Percentiles rank a stretch among this genome's conserved stretches.
phyloP scores from a whole-genome alignment of 1,284 basidiomycete genomes.

The Hypsizygus ulmarius region DNA sequence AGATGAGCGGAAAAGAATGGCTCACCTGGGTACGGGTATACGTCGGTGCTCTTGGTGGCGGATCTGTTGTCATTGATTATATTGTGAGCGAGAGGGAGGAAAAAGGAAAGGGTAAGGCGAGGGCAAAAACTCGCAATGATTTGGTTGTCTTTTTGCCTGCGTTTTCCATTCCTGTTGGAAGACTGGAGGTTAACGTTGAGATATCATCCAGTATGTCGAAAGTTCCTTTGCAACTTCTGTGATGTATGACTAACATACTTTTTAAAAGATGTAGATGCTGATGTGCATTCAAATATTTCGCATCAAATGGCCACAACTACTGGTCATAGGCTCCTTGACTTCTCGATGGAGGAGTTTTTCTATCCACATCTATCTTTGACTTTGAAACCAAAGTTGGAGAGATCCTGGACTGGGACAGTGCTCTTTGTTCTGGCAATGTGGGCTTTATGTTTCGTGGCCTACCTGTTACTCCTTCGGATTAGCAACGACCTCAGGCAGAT shows the following conservation, averaged over 20 bases:
- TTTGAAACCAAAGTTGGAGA: constrained; percentile 24
- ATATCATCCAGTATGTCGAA: constrained; percentile 44
- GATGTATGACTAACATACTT: constrained; percentile 5
- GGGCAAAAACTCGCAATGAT: constrained; percentile 24
- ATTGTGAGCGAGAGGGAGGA: constrained; percentile 41
- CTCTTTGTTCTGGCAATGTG: constrained; percentile 29
- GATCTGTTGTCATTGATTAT: constrained; percentile 61
- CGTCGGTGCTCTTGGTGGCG: constrained; percentile 48
- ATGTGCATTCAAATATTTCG: constrained; percentile 46
- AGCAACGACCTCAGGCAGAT: constrained; percentile 37
- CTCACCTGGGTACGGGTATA: constrained; percentile 62
- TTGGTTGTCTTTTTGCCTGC: constrained; percentile 61
- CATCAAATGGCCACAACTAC: constrained; percentile 36
- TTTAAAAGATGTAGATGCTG: constrained; percentile 39
- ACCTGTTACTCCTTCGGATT: constrained; percentile 36
- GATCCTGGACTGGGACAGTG: constrained; percentile 14
- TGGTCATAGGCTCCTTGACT: constrained; percentile 48
- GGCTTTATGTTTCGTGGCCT: constrained; percentile 30
- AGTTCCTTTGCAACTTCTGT: constrained; percentile 3
- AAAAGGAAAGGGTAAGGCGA: constrained; percentile 34
- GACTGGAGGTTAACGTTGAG: constrained; percentile 60
- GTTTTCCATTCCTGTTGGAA: constrained; percentile 63
- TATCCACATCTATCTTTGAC: constrained; percentile 48
- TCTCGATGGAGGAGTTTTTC: constrained; percentile 54
- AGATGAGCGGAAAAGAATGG: constrained; percentile 55